Percentiles rank a stretch among this genome's conserved stretches.
Evolutionary conservation across 2,329 filamentous ascomycete species (phyloP).

Genomic region (Clonostachys rhizophaga): DNA sequence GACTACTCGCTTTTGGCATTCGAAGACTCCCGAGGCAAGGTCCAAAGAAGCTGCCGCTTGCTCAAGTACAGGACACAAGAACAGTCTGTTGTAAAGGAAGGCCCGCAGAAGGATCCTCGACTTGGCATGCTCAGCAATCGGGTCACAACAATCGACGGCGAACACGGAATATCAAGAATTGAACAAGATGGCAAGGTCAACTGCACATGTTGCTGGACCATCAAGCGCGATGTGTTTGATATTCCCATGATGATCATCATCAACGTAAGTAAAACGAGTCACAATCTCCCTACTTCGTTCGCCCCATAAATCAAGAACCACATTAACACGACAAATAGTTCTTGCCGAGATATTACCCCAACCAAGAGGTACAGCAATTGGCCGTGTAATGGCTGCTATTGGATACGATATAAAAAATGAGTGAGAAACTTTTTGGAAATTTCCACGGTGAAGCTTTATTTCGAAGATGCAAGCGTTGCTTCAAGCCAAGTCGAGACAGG

Average conservation of each 20-base stretch:
- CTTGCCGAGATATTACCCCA: slow-evolving; percentile 54
- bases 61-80: slow-evolving; percentile 85
- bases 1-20: slow-evolving; percentile 92
- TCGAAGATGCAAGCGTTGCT: too few relatives aligned
- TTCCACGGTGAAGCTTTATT: too few relatives aligned
- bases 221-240: slow-evolving; percentile 95
- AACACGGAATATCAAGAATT: slow-evolving; percentile 76
- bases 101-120: slow-evolving; percentile 37
- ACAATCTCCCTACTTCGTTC: neutral
- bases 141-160: slow-evolving; percentile 61
- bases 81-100: slow-evolving; percentile 32
- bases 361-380: slow-evolving; percentile 50
- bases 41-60: slow-evolving; percentile 78
- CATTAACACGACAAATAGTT: slow-evolving; percentile 33
- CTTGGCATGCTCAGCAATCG: slow-evolving; percentile 50
- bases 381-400: slow-evolving; percentile 32
- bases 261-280: slow-evolving; percentile 65
- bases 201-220: slow-evolving; percentile 95
- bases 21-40: slow-evolving; percentile 80
- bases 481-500: too few relatives aligned
- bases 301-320: neutral
- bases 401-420: too few relatives aligned
- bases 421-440: too few relatives aligned
- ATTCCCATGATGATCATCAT: slow-evolving; percentile 98
- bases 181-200: slow-evolving; percentile 88